Evolutionary conservation across 192 early-diverging fungal species (phyloP).

Genomic region (Coemansia sp.): DNA sequence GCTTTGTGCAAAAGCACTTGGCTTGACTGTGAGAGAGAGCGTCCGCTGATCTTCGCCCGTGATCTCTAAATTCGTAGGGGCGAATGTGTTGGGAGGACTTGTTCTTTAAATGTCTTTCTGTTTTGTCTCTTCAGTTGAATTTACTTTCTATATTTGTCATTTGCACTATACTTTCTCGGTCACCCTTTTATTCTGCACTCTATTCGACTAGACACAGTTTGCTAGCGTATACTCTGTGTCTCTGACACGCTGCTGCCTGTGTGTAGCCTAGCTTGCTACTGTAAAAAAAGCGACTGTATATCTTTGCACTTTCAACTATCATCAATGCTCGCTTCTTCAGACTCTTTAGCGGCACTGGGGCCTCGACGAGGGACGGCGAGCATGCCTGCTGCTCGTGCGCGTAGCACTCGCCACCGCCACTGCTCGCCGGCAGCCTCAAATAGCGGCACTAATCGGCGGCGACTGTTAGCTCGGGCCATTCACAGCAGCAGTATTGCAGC

Average conservation of each 20-base stretch:
- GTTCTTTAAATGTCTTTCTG: neutral
- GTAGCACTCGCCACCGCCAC: conserved; percentile 18
- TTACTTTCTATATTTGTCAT: neutral
- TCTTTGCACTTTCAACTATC: neutral
- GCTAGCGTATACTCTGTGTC: neutral
- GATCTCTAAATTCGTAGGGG: neutral
- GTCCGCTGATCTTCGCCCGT: neutral
- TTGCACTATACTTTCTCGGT: neutral
- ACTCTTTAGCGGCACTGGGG: conserved; percentile 12
- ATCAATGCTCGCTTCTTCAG: conserved; percentile 16
- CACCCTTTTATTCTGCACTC: neutral
- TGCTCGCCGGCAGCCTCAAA: conserved; percentile 14
- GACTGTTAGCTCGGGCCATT: conserved; percentile 16
- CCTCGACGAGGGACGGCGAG: conserved; percentile 19
- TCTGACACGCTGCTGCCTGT: conserved; percentile 9
- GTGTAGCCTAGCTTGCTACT: neutral
- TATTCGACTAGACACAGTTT: neutral
- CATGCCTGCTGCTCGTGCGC: conserved; percentile 9
- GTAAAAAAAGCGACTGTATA: conserved; percentile 1
- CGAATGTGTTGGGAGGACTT: neutral
- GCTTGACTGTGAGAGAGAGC: neutral
- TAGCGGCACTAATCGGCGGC: conserved; percentile 34
- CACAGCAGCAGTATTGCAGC: conserved; percentile 11
- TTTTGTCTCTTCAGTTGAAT: neutral
- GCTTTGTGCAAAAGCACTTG: neutral